phyloP scores from a whole-genome alignment of 345 rosid genomes.

The Gossypium herbaceum region DNA sequence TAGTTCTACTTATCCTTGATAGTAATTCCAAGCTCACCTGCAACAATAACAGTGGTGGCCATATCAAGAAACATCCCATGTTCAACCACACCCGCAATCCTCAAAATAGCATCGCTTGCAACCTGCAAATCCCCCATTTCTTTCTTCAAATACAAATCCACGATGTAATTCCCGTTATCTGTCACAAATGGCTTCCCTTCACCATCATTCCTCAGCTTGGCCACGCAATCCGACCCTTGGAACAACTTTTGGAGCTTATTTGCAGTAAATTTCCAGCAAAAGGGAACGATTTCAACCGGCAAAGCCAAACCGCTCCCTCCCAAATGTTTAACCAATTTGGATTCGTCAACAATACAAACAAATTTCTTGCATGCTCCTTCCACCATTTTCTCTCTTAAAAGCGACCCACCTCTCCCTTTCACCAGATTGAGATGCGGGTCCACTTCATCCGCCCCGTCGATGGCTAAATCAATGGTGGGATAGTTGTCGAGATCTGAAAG shows the following conservation, averaged over 20 bases:
- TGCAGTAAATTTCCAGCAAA: slow-evolving; percentile 74
- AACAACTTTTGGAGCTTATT: slow-evolving; percentile 49
- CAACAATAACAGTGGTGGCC: slow-evolving; percentile 93
- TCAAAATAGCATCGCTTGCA: slow-evolving; percentile 69
- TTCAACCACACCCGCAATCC: slow-evolving; percentile 88
- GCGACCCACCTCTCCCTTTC: slow-evolving; percentile 91
- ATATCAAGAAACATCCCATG: slow-evolving; percentile 93
- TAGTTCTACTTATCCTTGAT: slow-evolving; percentile 41
- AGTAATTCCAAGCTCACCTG: slow-evolving; percentile 75
- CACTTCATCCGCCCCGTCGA: slow-evolving; percentile 98
- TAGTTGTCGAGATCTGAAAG: slow-evolving; percentile 72
- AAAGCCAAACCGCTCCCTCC: slow-evolving; percentile 77
- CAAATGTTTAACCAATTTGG: slow-evolving; percentile 48
- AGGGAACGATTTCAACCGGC: slow-evolving; percentile 85
- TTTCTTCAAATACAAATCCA: slow-evolving; percentile 64
- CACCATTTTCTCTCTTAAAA: slow-evolving; percentile 90
- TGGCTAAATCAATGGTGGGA: slow-evolving; percentile 71
- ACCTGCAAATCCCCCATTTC: slow-evolving; percentile 73
- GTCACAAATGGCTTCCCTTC: slow-evolving; percentile 57
- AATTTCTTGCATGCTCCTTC: slow-evolving; percentile 78
- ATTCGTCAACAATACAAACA: slow-evolving; percentile 37
- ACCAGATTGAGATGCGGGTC: slow-evolving; percentile 74
- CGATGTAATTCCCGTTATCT: slow-evolving; percentile 79
- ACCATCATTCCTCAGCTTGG: slow-evolving; percentile 44
- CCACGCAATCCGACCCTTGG: slow-evolving; percentile 55